Evolutionary conservation across 2,329 filamentous ascomycete species (phyloP).

Genomic region (Colletotrichum sp.): DNA sequence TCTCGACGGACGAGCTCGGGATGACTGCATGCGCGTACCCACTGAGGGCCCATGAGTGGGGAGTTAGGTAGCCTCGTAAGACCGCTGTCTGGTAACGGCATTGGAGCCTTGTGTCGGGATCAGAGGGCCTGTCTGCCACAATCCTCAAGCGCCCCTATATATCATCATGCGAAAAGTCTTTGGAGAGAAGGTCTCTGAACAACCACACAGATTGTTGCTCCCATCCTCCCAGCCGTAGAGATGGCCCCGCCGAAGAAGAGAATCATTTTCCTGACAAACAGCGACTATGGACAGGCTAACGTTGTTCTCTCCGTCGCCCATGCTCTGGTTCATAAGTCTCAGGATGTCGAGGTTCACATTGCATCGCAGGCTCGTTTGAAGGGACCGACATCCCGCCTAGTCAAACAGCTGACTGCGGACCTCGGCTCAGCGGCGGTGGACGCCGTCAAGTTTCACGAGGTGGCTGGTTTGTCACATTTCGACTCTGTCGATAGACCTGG

Average conservation of each 20-base stretch:
- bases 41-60: background rate
- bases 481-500: background rate
- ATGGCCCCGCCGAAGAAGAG: background rate
- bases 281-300: conserved; percentile 51
- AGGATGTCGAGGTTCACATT: conserved; percentile 45
- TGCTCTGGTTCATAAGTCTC: conserved; percentile 38
- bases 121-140: too few relatives aligned
- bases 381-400: background rate
- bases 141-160: too few relatives aligned
- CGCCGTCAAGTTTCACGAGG: conserved; percentile 28
- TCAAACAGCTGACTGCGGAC: background rate
- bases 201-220: background rate
- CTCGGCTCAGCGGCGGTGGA: conserved; percentile 7
- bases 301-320: conserved; percentile 47
- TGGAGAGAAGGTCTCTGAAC: background rate
- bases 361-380: conserved; percentile 33
- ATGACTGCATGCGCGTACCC: background rate
- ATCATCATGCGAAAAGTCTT: background rate
- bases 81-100: background rate
- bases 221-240: background rate
- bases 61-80: background rate
- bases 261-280: conserved; percentile 49
- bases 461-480: background rate
- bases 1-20: background rate
- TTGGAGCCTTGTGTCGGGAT: too few relatives aligned